phyloP scores from a whole-genome alignment of 352 stramenopile species.

The Plasmopara muralis region DNA sequence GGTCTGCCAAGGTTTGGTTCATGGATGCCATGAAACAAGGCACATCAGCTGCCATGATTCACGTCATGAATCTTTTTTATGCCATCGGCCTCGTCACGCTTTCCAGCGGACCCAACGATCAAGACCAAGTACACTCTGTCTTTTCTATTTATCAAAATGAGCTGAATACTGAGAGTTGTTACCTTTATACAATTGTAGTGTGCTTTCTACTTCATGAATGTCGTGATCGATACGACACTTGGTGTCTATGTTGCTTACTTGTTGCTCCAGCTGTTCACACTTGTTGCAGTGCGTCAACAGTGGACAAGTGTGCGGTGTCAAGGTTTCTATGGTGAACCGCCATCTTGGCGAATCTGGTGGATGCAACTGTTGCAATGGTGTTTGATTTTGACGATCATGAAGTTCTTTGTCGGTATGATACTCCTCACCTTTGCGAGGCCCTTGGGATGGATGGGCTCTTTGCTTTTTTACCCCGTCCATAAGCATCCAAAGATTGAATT shows the following conservation, averaged over 20 bases:
- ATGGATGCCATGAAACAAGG: conserved; percentile 82
- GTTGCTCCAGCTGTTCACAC: conserved; percentile 52
- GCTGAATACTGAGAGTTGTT: background rate
- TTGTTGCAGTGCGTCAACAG: conserved; percentile 47
- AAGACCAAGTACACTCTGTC: conserved; percentile 44
- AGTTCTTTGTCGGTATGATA: conserved; percentile 51
- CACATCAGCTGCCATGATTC: conserved; percentile 68
- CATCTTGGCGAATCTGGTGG: conserved; percentile 58
- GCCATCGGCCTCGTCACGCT: conserved; percentile 65
- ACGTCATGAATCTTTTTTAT: conserved; percentile 75
- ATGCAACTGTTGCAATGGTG: conserved; percentile 65
- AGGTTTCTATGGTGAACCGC: conserved; percentile 60
- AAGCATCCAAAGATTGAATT: conserved; percentile 71
- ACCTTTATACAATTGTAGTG: conserved; percentile 30
- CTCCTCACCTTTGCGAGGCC: conserved; percentile 59
- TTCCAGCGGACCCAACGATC: conserved; percentile 36
- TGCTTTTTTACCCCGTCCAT: conserved; percentile 67
- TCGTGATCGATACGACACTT: conserved; percentile 76
- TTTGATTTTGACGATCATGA: conserved; percentile 54
- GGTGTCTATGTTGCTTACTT: conserved; percentile 79
- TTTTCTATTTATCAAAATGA: background rate
- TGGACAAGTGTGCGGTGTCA: conserved; percentile 57
- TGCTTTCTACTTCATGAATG: conserved; percentile 85
- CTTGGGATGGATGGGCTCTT: conserved; percentile 46
- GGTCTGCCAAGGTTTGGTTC: conserved; percentile 67